Base-by-base conservation (phyloP, 345 rosid genomes). In the Pistacia atlantica region DNA sequence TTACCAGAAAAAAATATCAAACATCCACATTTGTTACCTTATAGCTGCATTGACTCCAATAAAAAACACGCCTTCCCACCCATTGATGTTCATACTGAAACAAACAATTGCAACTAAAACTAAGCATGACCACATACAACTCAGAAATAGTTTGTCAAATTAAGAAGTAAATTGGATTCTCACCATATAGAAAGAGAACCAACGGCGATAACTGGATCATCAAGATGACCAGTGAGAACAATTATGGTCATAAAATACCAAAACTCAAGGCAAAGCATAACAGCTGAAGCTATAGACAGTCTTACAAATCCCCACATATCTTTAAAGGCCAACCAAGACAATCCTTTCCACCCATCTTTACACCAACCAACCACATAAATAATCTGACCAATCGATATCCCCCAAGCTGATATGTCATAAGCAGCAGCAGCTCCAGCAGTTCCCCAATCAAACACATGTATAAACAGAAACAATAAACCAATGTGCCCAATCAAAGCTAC, bases 31-130 rank as follows among this genome's bases (percentile, higher is more conserved):
- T 60, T 52, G 16, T 69, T 75, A 95, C 98, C 97, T 92, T 79
- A 93, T 84, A 45, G 97, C 99, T 37, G 97, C 98, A 82, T 96
- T 93, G 83, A 96, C 83, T 75, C 98, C 97, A 11, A 96, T 88
- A 65, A 93, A 96, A 77, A 92, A 10, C 99, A 93, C 92, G 76
- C 97, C 99, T 83, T 96, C 98, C 97, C 98, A 96, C 22, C 99
- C 98, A 66, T 96, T 93, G 73, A 96, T 88, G 86, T 96, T 96
- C 98, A 96, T 96, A 86, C 99, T 96, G 83, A 58, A 66, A 82
- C 42, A 80, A 11, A 22, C 46, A 73, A 69, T 69, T 1, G 45
- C 38, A 75, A 52, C 17, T 5, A 37, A 74, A 54, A 74, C 3
- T 66, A 42, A 51, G 59, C 52, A 16, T 71, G 6, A 59, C 25